Percentiles rank a stretch among this genome's conserved stretches.
phyloP scores from a whole-genome alignment of 2,329 filamentous ascomycete species.

The Sclerotinia glacialis region DNA sequence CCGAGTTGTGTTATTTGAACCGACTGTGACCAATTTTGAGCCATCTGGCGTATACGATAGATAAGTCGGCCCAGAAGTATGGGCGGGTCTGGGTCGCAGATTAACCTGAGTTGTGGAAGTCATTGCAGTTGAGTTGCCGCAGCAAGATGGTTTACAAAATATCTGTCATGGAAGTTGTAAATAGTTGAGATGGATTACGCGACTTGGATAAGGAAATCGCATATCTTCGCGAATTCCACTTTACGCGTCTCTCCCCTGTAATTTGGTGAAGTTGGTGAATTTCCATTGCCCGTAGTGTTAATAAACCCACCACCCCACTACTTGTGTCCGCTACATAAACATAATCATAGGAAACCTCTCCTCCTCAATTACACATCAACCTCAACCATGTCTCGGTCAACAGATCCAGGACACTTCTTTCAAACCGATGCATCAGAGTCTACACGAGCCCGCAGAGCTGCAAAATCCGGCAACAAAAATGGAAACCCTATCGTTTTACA shows the following conservation, averaged over 20 bases:
- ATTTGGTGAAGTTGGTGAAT: conserved; percentile 1
- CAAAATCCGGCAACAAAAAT: conserved; percentile 71
- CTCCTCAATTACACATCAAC: not conserved
- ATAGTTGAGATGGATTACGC: conserved; percentile 25
- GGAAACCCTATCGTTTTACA: conserved; percentile 77
- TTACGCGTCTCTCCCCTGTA: conserved; percentile 26
- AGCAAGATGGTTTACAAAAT: conserved; percentile 8
- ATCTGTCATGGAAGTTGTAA: conserved; percentile 19
- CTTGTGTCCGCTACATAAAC: not conserved
- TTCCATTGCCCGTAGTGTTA: not conserved
- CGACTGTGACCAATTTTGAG: conserved; percentile 81
- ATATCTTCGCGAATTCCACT: conserved; percentile 25
- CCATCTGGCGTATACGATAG: conserved; percentile 90
- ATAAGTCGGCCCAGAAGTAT: conserved; percentile 83
- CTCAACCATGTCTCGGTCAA: conserved; percentile 60
- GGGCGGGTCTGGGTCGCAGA: conserved; percentile 63
- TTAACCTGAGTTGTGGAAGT: conserved; percentile 43
- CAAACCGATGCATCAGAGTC: conserved; percentile 63
- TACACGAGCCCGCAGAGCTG: conserved; percentile 57
- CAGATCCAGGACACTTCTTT: conserved; percentile 81
- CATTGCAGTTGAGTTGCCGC: conserved; percentile 32
- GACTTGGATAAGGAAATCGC: conserved; percentile 23
- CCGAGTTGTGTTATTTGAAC: conserved; percentile 89
- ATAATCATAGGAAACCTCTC: conserved; percentile 6
- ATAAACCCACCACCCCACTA: conserved; percentile 28